Evolutionary conservation across 1,139 yeast species (phyloP).

Genomic region (Hansenula anomala): DNA sequence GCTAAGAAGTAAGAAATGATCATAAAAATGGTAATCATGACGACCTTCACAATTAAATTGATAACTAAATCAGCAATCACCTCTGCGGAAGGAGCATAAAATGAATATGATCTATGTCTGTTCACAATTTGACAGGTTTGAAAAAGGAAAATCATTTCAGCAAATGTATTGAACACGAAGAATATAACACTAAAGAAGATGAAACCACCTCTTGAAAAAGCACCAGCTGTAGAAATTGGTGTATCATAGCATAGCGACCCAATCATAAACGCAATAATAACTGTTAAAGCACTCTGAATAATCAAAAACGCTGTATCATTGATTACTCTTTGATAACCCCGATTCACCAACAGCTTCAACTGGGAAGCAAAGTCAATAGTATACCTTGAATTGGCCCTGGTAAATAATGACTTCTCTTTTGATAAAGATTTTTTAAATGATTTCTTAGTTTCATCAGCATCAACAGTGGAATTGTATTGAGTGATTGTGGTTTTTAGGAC

Average conservation of each 20-base stretch:
- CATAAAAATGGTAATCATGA: constrained; percentile 49
- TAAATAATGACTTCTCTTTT: constrained; percentile 36
- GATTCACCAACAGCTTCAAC: constrained; percentile 42
- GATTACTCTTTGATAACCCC: constrained; percentile 51
- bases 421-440: constrained; percentile 19
- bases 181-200: constrained; percentile 66
- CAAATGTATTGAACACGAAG: constrained; percentile 60
- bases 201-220: constrained; percentile 56
- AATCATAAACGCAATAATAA: constrained; percentile 39
- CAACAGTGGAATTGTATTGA: constrained; percentile 25
- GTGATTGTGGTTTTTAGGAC: constrained; percentile 39
- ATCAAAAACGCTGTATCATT: constrained; percentile 62
- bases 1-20: constrained; percentile 55
- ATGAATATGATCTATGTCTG: constrained; percentile 61
- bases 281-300: constrained; percentile 55
- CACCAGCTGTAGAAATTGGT: constrained; percentile 37
- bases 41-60: constrained; percentile 52
- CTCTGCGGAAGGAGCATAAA: constrained; percentile 66
- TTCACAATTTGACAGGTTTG: constrained; percentile 69
- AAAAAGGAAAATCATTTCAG: constrained; percentile 56
- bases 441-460: constrained; percentile 32
- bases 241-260: constrained; percentile 60
- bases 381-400: constrained; percentile 46
- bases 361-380: constrained; percentile 53
- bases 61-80: constrained; percentile 57